Conservation (phyloP, 2,329 filamentous ascomycete species). For the Magnaporthiopsis incrustans region DNA sequence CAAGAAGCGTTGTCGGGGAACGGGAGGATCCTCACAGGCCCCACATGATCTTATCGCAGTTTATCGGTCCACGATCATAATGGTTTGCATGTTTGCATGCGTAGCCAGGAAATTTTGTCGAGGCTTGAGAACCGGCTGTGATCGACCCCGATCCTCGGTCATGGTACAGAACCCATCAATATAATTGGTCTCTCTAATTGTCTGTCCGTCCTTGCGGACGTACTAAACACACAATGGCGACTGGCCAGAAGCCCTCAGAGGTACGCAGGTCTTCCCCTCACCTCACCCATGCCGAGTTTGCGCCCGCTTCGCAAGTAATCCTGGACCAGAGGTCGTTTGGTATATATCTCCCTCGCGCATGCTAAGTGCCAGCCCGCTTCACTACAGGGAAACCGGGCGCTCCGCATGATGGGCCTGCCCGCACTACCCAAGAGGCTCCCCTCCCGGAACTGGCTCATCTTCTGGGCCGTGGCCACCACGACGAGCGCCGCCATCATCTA, state of each 20-base stretch:
- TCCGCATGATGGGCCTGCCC: constrained; percentile 77
- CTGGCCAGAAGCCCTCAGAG: constrained; percentile 7
- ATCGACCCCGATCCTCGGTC: not conserved
- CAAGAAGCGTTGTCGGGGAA: no score
- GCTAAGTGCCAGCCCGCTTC: not conserved
- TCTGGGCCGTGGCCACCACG: constrained; percentile 69
- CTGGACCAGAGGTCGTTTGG: not conserved
- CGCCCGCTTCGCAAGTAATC: not conserved
- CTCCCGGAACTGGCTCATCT: constrained; percentile 97
- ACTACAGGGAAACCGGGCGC: constrained; percentile 56
- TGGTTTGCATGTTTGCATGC: no score
- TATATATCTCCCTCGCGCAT: not conserved
- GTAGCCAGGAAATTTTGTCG: not conserved
- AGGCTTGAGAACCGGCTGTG: not conserved
- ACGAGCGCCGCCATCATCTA: constrained; percentile 79
- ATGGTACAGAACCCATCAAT: no score
- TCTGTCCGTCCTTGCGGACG: not conserved
- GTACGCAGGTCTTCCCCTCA: no score
- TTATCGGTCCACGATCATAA: not conserved
- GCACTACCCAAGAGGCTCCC: constrained; percentile 77
- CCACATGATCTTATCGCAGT: not conserved
- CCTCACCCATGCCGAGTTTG: constrained; percentile 1
- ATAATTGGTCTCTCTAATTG: not conserved
- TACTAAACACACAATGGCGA: constrained; percentile 2
- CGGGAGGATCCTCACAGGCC: no score